Evolutionary conservation across 108 stramenopile genomes (phyloP).

Genomic region (Cyclotella sp.): DNA sequence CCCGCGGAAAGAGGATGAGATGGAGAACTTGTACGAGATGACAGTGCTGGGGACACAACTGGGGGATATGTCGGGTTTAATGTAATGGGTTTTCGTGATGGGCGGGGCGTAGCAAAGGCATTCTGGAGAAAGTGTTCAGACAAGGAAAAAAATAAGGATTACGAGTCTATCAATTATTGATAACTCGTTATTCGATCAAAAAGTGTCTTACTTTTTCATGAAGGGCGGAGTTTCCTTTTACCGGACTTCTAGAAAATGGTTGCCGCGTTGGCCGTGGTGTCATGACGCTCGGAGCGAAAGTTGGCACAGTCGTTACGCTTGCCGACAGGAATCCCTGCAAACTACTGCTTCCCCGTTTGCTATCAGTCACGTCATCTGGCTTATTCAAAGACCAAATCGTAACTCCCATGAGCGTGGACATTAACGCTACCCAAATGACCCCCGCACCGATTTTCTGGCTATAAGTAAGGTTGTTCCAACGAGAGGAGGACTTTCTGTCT

Average conservation of each 20-base stretch:
- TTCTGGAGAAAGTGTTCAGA: background rate
- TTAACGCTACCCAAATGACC: constrained; percentile 35
- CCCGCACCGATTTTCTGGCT: constrained; percentile 29
- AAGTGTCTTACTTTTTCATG: constrained; percentile 23
- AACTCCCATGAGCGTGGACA: constrained; percentile 43
- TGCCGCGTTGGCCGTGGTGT: constrained; percentile 18
- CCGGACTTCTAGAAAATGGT: constrained; percentile 10
- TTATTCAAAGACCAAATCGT: constrained; percentile 32
- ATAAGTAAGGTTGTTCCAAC: constrained; percentile 14
- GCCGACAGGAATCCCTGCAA: constrained; percentile 6
- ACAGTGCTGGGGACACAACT: background rate
- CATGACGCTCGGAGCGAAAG: constrained; percentile 12
- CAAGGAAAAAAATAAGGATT: background rate
- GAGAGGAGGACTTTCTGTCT: constrained; percentile 7
- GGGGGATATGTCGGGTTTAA: constrained; percentile 6
- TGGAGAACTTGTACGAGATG: background rate
- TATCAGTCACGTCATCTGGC: constrained; percentile 2
- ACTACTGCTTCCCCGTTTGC: constrained; percentile 8
- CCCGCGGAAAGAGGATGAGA: background rate
- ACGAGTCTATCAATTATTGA: background rate
- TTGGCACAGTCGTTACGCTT: constrained; percentile 3
- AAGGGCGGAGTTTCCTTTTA: constrained; percentile 13
- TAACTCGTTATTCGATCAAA: background rate
- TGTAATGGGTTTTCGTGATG: constrained; percentile 35
- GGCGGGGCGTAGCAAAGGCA: constrained; percentile 14